Evolutionary conservation across 192 early-diverging fungal species (phyloP).

Genomic region (Allomyces javanicus): DNA sequence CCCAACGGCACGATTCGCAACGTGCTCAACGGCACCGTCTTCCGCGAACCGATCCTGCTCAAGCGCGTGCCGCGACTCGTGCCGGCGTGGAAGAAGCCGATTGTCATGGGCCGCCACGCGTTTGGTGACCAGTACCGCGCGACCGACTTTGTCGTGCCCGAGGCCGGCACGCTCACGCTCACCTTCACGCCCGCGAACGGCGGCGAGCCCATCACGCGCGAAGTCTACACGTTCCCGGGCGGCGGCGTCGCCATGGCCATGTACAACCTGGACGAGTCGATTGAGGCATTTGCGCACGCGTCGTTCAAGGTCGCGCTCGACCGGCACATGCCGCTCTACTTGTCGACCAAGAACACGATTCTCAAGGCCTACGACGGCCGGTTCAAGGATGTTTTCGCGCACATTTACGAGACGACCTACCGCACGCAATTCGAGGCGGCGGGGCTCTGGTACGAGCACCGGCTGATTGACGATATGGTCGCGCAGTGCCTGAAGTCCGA

Average conservation of each 20-base stretch:
- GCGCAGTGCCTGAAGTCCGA: constrained; percentile 87
- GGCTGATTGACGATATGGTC: constrained; percentile 96
- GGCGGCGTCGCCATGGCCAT: constrained; percentile 86
- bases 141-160: constrained; percentile 83
- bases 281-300: constrained; percentile 73
- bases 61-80: constrained; percentile 79
- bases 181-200: constrained; percentile 73
- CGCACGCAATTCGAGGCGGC: constrained; percentile 53
- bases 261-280: constrained; percentile 87
- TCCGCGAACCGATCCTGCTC: constrained; percentile 91
- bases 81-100: constrained; percentile 85
- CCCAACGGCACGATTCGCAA: constrained; percentile 96
- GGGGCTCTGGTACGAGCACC: constrained; percentile 95
- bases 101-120: constrained; percentile 89
- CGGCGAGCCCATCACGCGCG: constrained; percentile 27
- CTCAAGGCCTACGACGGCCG: constrained; percentile 88
- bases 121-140: constrained; percentile 97
- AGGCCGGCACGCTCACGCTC: constrained; percentile 78
- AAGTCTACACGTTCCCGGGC: constrained; percentile 67
- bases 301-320: constrained; percentile 85
- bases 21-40: constrained; percentile 89
- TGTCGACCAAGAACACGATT: constrained; percentile 94
- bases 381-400: constrained; percentile 93
- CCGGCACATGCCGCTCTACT: constrained; percentile 80
- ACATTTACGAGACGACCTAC: constrained; percentile 73